Evolutionary conservation across 2,329 filamentous ascomycete species (phyloP), one percentile per base, ranked within the genome.

Genomic region (Sporothrix humicola): DNA sequence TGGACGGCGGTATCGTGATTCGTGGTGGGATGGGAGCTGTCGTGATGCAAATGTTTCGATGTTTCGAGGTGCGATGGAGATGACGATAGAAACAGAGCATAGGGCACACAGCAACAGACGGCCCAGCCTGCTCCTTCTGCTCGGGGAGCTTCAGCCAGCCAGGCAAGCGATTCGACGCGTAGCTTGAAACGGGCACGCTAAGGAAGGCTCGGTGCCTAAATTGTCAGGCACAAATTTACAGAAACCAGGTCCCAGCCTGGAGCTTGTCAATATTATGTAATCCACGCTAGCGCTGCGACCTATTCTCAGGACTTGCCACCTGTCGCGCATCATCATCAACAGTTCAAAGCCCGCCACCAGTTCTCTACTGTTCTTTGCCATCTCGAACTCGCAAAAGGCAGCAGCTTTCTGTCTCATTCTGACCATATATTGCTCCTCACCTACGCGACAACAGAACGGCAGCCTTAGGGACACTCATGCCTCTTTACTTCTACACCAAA

Each of bases 121-220:
- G 23, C 23, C 46, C 73, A 71, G 74, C 63, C 69, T 76, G 72
- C 66, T 63, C 63, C 31, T 63, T 68, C 31, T 37, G 31, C 31
- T 37, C 5, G 44, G 23, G 63, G 42, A 75, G 74, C 74, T 85
- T 83, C 80, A 85, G 84, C 84, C 80, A 85, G 84, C 84, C 84
- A 85, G 84, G 84, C 84, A 85, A 75, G 66, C 75, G 72, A 72
- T 56, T 48, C 58, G 74, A 77, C 76, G 76, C 76, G 76, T 77
- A 73, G 75, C 75, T 73, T 58, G 65, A 68, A 68, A 68, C 46
- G 44, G 46, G 46, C 46, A 52, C 63, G 46, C 63, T 68, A 68
- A 31, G 46, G 23, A 52, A 52, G 12, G 15, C 44, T 52, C 1
- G 46, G 1, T 68, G 63, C 63, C 63, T 68, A 46, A 23, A 37